Base-by-base conservation (phyloP, 2,329 filamentous ascomycete genomes). In the Epichloe glyceriae region DNA sequence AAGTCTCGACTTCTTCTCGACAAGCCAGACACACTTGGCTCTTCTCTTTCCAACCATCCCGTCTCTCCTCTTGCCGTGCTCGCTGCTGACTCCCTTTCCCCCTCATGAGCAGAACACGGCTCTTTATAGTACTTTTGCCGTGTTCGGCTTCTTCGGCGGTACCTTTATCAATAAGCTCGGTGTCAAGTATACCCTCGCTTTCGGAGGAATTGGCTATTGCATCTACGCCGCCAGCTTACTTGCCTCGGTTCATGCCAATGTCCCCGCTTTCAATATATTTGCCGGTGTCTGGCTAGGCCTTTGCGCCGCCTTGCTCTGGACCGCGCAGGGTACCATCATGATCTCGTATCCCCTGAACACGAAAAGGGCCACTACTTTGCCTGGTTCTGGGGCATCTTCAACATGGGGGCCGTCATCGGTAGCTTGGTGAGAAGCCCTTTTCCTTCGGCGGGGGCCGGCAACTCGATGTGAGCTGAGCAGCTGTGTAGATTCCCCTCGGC, bases 331-430 rank as follows among this genome's bases (percentile, higher is more conserved):
- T 53, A 82, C 85, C 53, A 87, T 91, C 62, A 90, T 91, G 84
- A 91, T 95, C 80, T 82, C 86, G 40, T 95, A 95, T 65, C 89
- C 89, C 2, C 73, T 19, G 90, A 95, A 69, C 67, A 79, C 35
- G 79, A 80, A 56, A 95, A 95, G 74, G 90, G 90, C 43, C 82
- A 83, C 53, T 95, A 89, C 66, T 95, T 95, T 65, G 86, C 86
- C 54, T 83, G 82, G 72, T 95, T 95, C 70, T 95, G 90, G 90
- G 82, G 89, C 65, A 94, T 96, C 61, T 96, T 95, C 76, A 95
- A 95, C 68, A 68, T 90, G 53, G 90, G 90, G 59, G 89, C 83
- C 60, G 89, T 95, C 54, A 88, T 96, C 65, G 90, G 90, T 55
- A 82, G 83, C 61, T 68, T 83, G 60, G 70, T 74, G 26, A 30